Percentiles rank a stretch among this genome's conserved stretches.
These are phyloP conservation scores for Cronartium quercuum DNA, from an alignment of 1,284 basidiomycete genomes.

Conservation along the genomic window DNA sequence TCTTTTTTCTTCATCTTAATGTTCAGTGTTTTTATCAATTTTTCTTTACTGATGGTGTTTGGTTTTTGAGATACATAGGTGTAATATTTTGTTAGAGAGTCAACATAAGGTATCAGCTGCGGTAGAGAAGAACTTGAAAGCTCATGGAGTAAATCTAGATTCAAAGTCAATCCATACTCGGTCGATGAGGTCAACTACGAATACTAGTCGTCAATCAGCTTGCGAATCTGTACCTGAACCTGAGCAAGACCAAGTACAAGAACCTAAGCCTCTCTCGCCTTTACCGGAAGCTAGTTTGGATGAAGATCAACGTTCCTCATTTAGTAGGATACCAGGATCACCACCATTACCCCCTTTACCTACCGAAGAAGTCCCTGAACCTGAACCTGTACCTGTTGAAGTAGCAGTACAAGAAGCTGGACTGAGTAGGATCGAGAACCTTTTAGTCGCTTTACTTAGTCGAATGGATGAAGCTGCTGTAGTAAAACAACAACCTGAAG, in stretches of 20 bases:
- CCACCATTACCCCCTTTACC: conserved; percentile 24
- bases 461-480: conserved; percentile 28
- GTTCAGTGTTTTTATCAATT: neutral
- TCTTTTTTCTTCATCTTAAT: neutral
- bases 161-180: conserved; percentile 27
- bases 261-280: conserved; percentile 17
- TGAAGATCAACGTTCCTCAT: conserved; percentile 6
- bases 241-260: neutral
- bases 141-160: conserved; percentile 32
- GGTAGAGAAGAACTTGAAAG: conserved; percentile 38
- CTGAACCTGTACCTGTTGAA: neutral
- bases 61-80: neutral
- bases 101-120: conserved; percentile 41
- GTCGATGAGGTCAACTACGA: conserved; percentile 17
- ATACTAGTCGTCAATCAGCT: conserved; percentile 17
- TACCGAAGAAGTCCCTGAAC: neutral
- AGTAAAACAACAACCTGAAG: conserved; percentile 10
- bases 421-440: conserved; percentile 33
- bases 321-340: conserved; percentile 4
- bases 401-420: conserved; percentile 38
- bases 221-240: conserved; percentile 27
- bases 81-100: conserved; percentile 40
- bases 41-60: neutral
- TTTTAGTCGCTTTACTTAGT: conserved; percentile 31
- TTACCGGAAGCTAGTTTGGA: conserved; percentile 6